Evolutionary conservation across 2,329 filamentous ascomycete genomes (phyloP), one percentile per base, ranked within the genome.

Genomic region (Fusarium praegraminearum): DNA sequence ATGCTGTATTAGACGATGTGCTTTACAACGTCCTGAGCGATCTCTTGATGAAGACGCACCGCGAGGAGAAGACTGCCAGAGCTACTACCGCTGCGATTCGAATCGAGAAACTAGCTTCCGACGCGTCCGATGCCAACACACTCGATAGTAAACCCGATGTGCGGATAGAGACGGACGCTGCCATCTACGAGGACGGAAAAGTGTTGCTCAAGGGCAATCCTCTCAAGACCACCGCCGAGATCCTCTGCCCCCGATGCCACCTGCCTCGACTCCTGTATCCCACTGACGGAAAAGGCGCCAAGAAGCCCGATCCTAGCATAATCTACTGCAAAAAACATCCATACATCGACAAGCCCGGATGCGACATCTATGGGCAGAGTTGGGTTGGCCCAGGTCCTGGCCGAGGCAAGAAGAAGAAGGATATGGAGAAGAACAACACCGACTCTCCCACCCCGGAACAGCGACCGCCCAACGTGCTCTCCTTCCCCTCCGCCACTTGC

Each of bases 351-450:
- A 90, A 92, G 77, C 84, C 89, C 3, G 91, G 91, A 64, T 91
- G 90, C 80, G 92, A 95, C 78, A 93, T 94, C 69, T 94, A 94
- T 79, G 92, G 91, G 52, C 93, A 94, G 79, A 92, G 91, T 30
- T 94, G 92, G 86, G 90, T 92, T 16, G 89, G 89, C 20, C 90
- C 91, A 24, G 87, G 87, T 1, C 89, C 89, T 24, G 89, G 89
- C 16, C 86, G 91, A 64, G 91, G 91, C 64, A 92, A 92, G 82
- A 92, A 92, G 83, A 93, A 91, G 86, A 93, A 92, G 84, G 91
- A 90, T 77, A 89, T 90, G 82, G 87, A 89, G 77, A 89, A 87
- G 82, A 88, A 83, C 71, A 88, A 83, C 71, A 76, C 81, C 70
- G 85, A 86, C 64, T 83, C 82, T 20, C 79, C 83, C 15, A 80